A percentile compares a stretch with the other conserved stretches of the same genome.
These are phyloP conservation scores for Penicillium coprophilum DNA, from an alignment of 495 filamentous ascomycete species.

Conservation along the genomic window DNA sequence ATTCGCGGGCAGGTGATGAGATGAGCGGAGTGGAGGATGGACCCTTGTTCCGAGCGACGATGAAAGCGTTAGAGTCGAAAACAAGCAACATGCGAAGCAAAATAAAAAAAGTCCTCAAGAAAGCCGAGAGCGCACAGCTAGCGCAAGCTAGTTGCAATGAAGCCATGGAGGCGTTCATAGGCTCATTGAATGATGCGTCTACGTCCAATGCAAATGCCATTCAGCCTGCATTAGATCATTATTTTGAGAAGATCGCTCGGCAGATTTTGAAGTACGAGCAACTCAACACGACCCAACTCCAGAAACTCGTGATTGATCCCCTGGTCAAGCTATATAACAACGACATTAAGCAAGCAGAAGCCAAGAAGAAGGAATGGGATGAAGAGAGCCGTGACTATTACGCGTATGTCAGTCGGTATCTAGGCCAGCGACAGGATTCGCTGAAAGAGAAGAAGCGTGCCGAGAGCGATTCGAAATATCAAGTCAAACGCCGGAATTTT, in stretches of 20 bases:
- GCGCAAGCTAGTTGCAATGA: constrained; percentile 84
- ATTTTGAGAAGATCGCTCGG: constrained; percentile 93
- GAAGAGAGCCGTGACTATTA: constrained; percentile 99
- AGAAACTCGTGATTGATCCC: constrained; percentile 91
- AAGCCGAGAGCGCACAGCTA: constrained; percentile 79
- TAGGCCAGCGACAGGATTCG: constrained; percentile 92
- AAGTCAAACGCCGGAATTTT: constrained; percentile 87
- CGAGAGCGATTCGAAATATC: constrained; percentile 95
- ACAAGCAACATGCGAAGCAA: constrained; percentile 88
- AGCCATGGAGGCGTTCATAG: constrained; percentile 76
- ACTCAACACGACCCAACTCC: constrained; percentile 78
- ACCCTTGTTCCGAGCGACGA: constrained; percentile 91
- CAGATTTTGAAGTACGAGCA: constrained; percentile 87
- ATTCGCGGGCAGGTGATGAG: constrained; percentile 83
- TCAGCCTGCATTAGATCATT: constrained; percentile 92
- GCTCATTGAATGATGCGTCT: constrained; percentile 84
- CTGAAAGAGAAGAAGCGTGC: constrained; percentile 94
- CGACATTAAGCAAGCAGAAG: constrained; percentile 96
- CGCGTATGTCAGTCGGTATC: constrained; percentile 86
- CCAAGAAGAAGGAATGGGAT: constrained; percentile 97
- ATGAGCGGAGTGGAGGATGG: constrained; percentile 87
- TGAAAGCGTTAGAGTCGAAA: constrained; percentile 95
- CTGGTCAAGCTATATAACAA: constrained; percentile 86
- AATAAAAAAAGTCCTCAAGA: constrained; percentile 94
- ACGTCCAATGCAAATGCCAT: constrained; percentile 92